Percentiles rank a stretch among this genome's conserved stretches.
These are phyloP conservation scores for Chlamydomonas sp. DNA, from an alignment of 139 green algal species.

Conservation along the genomic window DNA sequence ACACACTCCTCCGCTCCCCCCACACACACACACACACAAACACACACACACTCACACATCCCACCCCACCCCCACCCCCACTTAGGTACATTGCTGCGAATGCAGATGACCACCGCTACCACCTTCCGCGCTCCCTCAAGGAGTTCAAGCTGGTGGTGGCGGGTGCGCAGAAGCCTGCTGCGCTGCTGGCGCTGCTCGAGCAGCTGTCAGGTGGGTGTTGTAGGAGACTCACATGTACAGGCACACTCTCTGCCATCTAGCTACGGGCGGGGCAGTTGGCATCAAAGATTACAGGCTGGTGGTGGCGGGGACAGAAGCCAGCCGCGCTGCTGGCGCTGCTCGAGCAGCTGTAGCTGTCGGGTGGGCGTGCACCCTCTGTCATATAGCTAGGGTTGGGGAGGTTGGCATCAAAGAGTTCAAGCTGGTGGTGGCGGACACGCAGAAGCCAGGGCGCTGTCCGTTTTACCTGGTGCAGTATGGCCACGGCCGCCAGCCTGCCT, in stretches of 20 bases:
- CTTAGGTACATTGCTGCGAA: slow-evolving; percentile 39
- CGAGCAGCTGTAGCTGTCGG: slow-evolving; percentile 31
- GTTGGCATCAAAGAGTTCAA: slow-evolving; percentile 72
- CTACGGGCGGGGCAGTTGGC: too few species aligned
- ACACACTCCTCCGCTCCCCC: too few species aligned
- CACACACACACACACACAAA: too few species aligned
- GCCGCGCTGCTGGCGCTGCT: slow-evolving; percentile 63
- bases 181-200: slow-evolving; percentile 60
- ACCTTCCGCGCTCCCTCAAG: slow-evolving; percentile 59
- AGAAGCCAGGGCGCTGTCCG: too few species aligned
- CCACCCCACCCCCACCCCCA: too few species aligned
- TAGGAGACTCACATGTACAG: too few species aligned
- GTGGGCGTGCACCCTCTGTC: too few species aligned
- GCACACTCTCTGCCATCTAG: too few species aligned
- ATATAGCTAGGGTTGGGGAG: too few species aligned
- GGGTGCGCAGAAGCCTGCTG: slow-evolving; percentile 59
- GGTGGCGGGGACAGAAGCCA: slow-evolving; percentile 56
- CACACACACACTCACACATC: too few species aligned
- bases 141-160: slow-evolving; percentile 70
- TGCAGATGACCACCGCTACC: slow-evolving; percentile 37
- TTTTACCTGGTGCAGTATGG: too few species aligned
- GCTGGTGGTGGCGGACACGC: slow-evolving; percentile 49
- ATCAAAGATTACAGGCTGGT: slow-evolving; percentile 75
- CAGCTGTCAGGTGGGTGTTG: slow-evolving; percentile 30
- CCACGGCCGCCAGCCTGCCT: too few species aligned